Conservation (phyloP, 139 green algal genomes). For the Gonium pectorale region DNA sequence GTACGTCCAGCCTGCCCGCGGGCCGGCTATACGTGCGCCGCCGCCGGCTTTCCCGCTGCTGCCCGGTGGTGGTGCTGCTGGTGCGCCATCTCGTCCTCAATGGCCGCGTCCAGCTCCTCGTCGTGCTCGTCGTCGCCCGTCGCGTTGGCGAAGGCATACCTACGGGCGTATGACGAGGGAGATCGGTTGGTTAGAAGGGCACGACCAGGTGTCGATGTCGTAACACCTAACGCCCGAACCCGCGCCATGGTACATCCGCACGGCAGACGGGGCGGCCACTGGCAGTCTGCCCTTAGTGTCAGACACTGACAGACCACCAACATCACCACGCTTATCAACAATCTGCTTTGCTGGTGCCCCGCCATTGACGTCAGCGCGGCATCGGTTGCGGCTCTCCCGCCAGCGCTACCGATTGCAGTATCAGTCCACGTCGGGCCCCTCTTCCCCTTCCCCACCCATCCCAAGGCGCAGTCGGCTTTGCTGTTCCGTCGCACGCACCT, state of each 20-base stretch:
- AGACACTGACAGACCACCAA: background rate
- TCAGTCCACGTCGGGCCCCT: too few species aligned
- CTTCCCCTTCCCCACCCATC: too few species aligned
- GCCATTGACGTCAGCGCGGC: background rate
- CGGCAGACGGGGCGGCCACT: too few species aligned
- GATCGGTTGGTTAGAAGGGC: background rate
- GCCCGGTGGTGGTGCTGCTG: too few species aligned
- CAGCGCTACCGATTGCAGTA: background rate
- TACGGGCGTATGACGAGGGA: background rate
- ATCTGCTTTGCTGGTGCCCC: background rate
- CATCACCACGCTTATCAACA: background rate
- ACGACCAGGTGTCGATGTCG: background rate
- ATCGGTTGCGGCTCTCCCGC: background rate
- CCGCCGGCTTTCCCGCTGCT: too few species aligned
- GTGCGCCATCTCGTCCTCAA: constrained; percentile 45
- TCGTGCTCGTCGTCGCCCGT: constrained; percentile 30
- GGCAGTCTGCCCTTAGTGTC: background rate
- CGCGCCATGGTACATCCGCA: background rate
- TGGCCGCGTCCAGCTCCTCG: constrained; percentile 43
- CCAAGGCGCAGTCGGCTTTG: too few species aligned
- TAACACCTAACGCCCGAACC: background rate
- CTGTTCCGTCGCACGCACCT: background rate
- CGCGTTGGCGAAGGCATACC: background rate
- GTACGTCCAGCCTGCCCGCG: too few species aligned
- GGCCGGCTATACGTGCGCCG: too few species aligned